A percentile compares a stretch with the other conserved stretches of the same genome.
phyloP scores from a whole-genome alignment of 129 eudicot species.

The Saussurea involucrata region DNA sequence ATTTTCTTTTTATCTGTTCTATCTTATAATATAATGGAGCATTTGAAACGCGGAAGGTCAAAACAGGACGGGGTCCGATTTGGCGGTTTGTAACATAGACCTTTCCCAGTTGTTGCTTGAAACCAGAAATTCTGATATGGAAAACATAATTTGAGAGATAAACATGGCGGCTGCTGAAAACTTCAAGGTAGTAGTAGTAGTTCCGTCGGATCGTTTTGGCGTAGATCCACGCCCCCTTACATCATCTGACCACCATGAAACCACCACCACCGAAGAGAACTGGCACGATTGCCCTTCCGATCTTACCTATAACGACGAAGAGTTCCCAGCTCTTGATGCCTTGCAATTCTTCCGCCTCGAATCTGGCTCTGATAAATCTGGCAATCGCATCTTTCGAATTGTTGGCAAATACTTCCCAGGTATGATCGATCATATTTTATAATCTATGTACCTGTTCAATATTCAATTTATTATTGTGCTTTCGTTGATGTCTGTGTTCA shows the following conservation, averaged over 20 bases:
- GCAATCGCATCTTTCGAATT: conserved; percentile 77
- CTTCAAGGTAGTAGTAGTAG: conserved; percentile 83
- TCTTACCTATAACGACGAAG: conserved; percentile 49
- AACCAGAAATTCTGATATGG: background rate
- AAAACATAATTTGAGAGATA: background rate
- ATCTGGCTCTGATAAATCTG: conserved; percentile 56
- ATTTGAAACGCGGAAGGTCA: no score
- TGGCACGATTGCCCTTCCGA: conserved; percentile 82
- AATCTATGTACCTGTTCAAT: background rate
- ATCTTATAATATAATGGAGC: no score
- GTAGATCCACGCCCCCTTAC: conserved; percentile 67
- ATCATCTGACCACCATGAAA: conserved; percentile 8
- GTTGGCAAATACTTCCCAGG: conserved; percentile 95
- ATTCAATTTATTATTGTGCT: background rate
- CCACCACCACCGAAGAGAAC: conserved; percentile 34
- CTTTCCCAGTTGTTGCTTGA: background rate
- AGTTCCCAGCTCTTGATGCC: conserved; percentile 76
- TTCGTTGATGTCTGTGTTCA: background rate
- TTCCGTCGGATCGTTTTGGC: conserved; percentile 75
- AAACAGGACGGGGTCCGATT: no score
- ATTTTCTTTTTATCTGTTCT: no score
- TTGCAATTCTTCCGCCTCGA: conserved; percentile 72
- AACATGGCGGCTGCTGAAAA: conserved; percentile 36
- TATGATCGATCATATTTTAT: no score
- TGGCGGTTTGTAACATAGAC: background rate